Base-by-base conservation (phyloP, 2,329 filamentous ascomycete genomes). In the Fusarium newnesense region DNA sequence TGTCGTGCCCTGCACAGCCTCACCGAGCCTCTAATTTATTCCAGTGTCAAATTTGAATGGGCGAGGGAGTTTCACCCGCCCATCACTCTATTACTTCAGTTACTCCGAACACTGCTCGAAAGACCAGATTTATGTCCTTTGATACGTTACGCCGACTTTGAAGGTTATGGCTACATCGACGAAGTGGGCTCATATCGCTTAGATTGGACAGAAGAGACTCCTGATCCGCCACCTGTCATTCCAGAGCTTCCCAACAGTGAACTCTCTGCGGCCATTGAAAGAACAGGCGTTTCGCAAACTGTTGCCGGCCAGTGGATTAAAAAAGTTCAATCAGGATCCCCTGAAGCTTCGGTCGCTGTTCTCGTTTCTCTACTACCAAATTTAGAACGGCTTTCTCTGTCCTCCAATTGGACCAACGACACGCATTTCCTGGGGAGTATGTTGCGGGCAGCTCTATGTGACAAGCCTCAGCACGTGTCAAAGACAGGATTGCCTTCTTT, bases 391-490 rank as follows among this genome's bases (percentile, higher is more conserved):
- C 21, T 63, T 9, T 26, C 13, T 9, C 10, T 26, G 1, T 21
- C 10, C 21, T 8, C 11, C 2, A 57, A 58, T 4, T 63, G 60
- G 60, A 15, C 26, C 3, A 7, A 24, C 5, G 18, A 63, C 15
- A 59, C 18, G 0, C 4, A 15, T 3, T 58, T 50, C 7, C 12
- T 69, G 2, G 62, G 57, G 5, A 4, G 5, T 4, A 26, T 73
- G 21, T 37, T 74, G 18, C 30, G n/a, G 36, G 34, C 19, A 5
- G 47, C 54, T 10, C 40, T 74, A 21, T 62, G 70, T 24, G 34
- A 39, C n/a, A 26, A 34, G 18, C 21, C 19, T 11, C 30, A 32
- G 26, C 4, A 54, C 10, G 9, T 4, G 7, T 30, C 11, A 18
- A 12, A 36, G 1, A 15, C 9, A 9, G 19, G 6, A 0, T 16